Conservation (phyloP, 129 eudicot genomes). For the Flaveria linearis region DNA sequence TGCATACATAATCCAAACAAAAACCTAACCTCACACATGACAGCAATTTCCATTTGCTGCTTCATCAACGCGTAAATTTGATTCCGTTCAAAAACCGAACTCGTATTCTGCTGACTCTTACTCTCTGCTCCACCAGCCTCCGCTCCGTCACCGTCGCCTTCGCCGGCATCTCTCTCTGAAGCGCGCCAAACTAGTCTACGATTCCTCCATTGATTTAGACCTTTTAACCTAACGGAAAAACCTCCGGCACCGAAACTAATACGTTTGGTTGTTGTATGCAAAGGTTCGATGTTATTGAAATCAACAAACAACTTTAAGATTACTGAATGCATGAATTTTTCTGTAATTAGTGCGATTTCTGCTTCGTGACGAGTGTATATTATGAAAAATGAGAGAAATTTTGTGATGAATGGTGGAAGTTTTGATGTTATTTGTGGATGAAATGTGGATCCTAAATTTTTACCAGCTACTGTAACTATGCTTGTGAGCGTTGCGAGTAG, state of each 20-base stretch:
- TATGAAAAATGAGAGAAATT: neutral
- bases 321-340: constrained; percentile 53
- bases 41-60: constrained; percentile 97
- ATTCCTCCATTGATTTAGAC: constrained; percentile 8
- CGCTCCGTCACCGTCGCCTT: constrained; percentile 36
- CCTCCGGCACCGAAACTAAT: constrained; percentile 25
- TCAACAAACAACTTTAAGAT: constrained; percentile 46
- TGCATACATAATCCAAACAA: neutral
- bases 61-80: constrained; percentile 80
- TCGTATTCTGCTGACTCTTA: constrained; percentile 37
- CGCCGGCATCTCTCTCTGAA: constrained; percentile 38
- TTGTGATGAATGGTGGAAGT: neutral
- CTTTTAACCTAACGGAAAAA: constrained; percentile 27
- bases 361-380: constrained; percentile 7
- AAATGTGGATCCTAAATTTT: too few relatives aligned
- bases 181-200: constrained; percentile 54
- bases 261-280: constrained; percentile 38
- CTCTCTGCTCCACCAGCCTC: constrained; percentile 47
- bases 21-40: constrained; percentile 72
- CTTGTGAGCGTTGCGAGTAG: too few relatives aligned
- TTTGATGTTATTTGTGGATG: neutral
- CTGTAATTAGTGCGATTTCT: constrained; percentile 11
- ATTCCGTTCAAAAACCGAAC: constrained; percentile 56
- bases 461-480: too few relatives aligned
- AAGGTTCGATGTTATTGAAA: constrained; percentile 30